Base-by-base conservation (phyloP, 2,329 filamentous ascomycete genomes). In the Curvularia sp. region DNA sequence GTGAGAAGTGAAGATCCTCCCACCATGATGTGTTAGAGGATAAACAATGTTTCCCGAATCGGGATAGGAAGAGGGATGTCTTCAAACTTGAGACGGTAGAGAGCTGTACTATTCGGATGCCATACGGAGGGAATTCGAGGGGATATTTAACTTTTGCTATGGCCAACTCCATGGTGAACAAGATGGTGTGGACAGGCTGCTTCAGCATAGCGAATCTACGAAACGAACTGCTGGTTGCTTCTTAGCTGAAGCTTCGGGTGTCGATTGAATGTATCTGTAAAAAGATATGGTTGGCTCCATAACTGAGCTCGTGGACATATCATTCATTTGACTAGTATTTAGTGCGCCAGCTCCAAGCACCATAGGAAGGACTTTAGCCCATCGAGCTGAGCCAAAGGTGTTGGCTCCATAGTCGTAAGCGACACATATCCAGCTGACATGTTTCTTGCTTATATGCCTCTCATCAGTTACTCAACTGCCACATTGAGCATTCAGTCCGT, bases 1-100 rank as follows among this genome's bases (percentile, higher is more conserved):
- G 46, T 50, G 35, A 58, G 7, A 18, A 58, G 26, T 24, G 47
- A 41, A 20, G 47, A 42, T 35, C 46, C 22, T 43, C 49, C 47
- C 47, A 55, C 38, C 5, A 35, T 49, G 52, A 26, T 20, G 33
- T 18, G 8, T 44, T 13, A 24, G 18, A 12, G 18, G 53, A 12
- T 24, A 38, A 43, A 35, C n/a, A 22, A 13, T 30, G 28, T 50
- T 18, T 46, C 28, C 30, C 39, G 13, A 52, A 26, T 10, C 28
- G 39, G 28, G 39, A 43, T 22, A 15, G 39, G 42, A 35, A 39
- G 39, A 48, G 28, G 5, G 9, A 5, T 9, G 15, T 41, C 35
- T 39, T 15, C 13, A 28, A 10, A 41, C n/a, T 41, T 41, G 48
- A 50, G 35, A 50, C 35, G 22, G 18, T 18, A 8, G n/a, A 39